Evolutionary conservation across 495 filamentous ascomycete genomes (phyloP), one percentile per base, ranked within the genome.

Genomic region (Niebla homalea): DNA sequence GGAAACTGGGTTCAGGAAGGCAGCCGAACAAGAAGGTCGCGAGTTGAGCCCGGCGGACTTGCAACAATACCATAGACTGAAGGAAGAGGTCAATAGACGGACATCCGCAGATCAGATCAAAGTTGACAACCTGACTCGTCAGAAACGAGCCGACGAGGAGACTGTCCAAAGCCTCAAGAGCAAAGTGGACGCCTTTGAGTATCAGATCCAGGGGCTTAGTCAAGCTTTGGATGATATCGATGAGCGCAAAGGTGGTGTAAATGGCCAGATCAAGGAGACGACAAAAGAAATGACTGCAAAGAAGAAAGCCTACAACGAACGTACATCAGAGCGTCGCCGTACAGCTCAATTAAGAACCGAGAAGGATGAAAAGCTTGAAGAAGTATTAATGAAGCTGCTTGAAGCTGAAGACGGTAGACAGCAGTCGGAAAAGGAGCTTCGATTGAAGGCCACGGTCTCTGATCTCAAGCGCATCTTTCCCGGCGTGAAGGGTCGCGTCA

Each of bases 401-500:
- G 85, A 92, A 54, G 89, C 87, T 4, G 81, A 93, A 36, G 81
- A 84, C 61, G 84, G 85, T 48, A 80, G 80, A 50, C 81, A 87
- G 56, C 85, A 94, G 65, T 87, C 75, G 51, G 84, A 89, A 54
- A 85, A 78, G 61, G 90, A 97, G 52, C 65, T 76, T 14, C 70
- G 79, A 39, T 79, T 80, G 53, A 83, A 82, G 53, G 87, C 93
- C 60, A 80, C 83, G 54, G 81, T 95, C 44, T 78, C 79, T 3
- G 80, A 87, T 20, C 71, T 99, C 51, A 96, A 89, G 65, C 84
- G 89, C 19, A 83, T 94, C 52, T 97, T 88, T 57, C 86, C 87
- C 1, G 90, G 89, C 45, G 92, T 97, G 29, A 86, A 83, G 45
- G 92, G 92, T 6, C 81, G 89, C 37, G 77, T 96, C 46, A 85